Base-by-base conservation (phyloP, 2,329 filamentous ascomycete genomes). In the Xylariaceae sp. region DNA sequence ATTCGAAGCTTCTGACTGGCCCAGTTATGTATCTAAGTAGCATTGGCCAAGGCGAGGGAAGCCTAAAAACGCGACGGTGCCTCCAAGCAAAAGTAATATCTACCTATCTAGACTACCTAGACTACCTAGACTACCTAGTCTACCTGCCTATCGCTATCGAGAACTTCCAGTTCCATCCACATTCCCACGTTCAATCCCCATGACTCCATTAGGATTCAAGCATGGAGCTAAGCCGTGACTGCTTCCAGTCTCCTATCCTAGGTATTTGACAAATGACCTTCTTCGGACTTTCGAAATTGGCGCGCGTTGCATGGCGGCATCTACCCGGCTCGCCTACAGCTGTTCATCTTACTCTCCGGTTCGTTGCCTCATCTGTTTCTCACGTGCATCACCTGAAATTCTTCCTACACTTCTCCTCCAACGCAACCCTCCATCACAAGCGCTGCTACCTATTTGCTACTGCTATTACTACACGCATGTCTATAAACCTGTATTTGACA, bases 271-370 rank as follows among this genome's bases (percentile, higher is more conserved):
- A 53, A 58, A 70, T 69, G 65, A 65, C 53, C 57, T 55, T 56
- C 56, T 54, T 60, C 45, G 60, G 61, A 55, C 53, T 51, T 56
- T 57, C 61, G 32, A 61, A 60, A 56, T 55, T 61, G 60, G 66
- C 64, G 54, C 60, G 67, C 57, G 62, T 67, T 69, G 67, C 65
- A 56, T 58, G 64, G 59, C 67, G 63, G 58, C 61, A 60, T 50
- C 59, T 63, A 32, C 56, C 44, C 34, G 57, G 51, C 40, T 56
- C 54, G 50, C 60, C 51, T 45, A 54, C 55, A 31, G 56, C 54
- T 34, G 48, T 55, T 45, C 48, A 48, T 47, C 57, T 47, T 29
- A 11, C 44, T 40, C 39, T 52, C 51, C 57, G 62, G 62, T 66
- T 59, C 52, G 61, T 66, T 47, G 11, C 6, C 45, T 30, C 40